A percentile compares a stretch with the other conserved stretches of the same genome.
phyloP scores from a whole-genome alignment of 495 filamentous ascomycete genomes.

The Penicillium dipodomyicola region DNA sequence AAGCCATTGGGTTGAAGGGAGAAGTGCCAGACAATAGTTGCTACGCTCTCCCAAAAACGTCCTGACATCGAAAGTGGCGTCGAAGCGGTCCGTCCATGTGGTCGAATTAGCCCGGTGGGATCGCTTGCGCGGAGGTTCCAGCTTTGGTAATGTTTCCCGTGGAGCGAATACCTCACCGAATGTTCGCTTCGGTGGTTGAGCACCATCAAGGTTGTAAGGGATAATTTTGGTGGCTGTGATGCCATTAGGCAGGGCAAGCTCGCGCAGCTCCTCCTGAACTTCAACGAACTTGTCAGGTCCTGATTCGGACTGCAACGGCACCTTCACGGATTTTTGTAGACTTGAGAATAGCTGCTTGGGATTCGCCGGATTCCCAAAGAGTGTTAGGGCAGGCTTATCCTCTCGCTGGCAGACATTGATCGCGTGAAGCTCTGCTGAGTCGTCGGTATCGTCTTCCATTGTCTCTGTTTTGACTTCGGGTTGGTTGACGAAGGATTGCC shows the following conservation, averaged over 20 bases:
- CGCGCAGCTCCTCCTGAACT: conserved; percentile 51
- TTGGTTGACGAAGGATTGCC: conserved; percentile 38
- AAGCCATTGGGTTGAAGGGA: conserved; percentile 44
- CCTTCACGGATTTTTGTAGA: conserved; percentile 55
- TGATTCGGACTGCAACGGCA: conserved; percentile 37
- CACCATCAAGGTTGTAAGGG: conserved; percentile 49
- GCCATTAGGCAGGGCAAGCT: conserved; percentile 67
- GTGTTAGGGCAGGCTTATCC: conserved; percentile 62
- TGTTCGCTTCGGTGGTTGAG: conserved; percentile 53
- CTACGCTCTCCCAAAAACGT: conserved; percentile 39
- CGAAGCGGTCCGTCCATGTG: conserved; percentile 45
- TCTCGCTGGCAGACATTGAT: conserved; percentile 34
- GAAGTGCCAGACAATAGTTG: conserved; percentile 41
- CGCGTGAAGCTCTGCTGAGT: conserved; percentile 22
- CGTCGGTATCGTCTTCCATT: conserved; percentile 39
- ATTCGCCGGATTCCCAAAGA: conserved; percentile 64
- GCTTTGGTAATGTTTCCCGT: conserved; percentile 59
- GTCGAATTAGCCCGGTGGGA: conserved; percentile 25
- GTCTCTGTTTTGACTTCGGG: conserved; percentile 42
- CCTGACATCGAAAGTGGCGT: conserved; percentile 37
- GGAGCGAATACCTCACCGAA: conserved; percentile 80
- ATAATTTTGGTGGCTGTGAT: conserved; percentile 68
- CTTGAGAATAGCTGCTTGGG: conserved; percentile 82
- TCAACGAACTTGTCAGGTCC: conserved; percentile 46
- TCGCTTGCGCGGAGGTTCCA: conserved; percentile 61